Conservation (phyloP, 768 basidiomycete genomes). For the Collybia sordida region DNA sequence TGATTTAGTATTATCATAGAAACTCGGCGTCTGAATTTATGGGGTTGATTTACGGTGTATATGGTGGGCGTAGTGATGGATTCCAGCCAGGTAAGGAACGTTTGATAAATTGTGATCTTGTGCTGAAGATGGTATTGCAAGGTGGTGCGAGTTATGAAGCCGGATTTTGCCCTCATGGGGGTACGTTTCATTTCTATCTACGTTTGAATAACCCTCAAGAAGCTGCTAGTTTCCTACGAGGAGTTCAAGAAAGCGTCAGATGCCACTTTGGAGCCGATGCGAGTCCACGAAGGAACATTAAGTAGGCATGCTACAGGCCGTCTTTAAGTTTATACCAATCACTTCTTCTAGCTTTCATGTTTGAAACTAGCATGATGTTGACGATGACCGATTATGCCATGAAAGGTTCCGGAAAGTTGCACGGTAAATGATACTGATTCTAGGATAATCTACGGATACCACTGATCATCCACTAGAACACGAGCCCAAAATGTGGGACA, state of each 20-base stretch:
- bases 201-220: neutral
- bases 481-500: conserved; percentile 68
- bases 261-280: conserved; percentile 47
- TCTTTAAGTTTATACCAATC: neutral
- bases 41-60: conserved; percentile 62
- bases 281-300: conserved; percentile 52
- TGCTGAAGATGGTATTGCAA: conserved; percentile 4
- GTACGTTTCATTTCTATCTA: conserved; percentile 23
- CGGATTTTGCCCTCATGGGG: conserved; percentile 66
- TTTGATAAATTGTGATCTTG: neutral
- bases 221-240: conserved; percentile 50
- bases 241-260: conserved; percentile 60
- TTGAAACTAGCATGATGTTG: conserved; percentile 62
- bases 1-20: conserved; percentile 57
- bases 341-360: conserved; percentile 51
- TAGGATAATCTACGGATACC: neutral
- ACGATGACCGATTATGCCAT: conserved; percentile 66
- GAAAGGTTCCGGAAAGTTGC: conserved; percentile 56
- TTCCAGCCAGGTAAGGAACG: conserved; percentile 50
- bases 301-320: conserved; percentile 28
- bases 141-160: conserved; percentile 60
- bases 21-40: conserved; percentile 65
- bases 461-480: conserved; percentile 36
- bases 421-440: conserved; percentile 37
- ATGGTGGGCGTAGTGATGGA: conserved; percentile 61